These are phyloP conservation scores for Domatiomyces globalis DNA, from an alignment of 2,329 filamentous ascomycete species.

Conservation along the genomic window DNA sequence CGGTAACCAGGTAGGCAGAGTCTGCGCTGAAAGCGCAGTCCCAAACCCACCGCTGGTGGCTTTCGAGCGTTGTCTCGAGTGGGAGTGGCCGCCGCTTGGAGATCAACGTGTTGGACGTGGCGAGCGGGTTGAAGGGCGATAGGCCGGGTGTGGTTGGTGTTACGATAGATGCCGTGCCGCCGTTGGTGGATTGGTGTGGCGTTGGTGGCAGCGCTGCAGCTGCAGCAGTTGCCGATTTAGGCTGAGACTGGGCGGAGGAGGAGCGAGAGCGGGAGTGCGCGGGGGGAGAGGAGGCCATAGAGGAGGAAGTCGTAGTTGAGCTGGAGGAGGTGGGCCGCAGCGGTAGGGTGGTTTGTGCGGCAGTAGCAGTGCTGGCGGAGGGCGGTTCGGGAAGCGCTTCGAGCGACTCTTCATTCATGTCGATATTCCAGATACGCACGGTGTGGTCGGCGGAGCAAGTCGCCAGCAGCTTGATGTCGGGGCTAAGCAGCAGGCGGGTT, in stretches of 20 bases:
- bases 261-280: background rate
- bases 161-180: background rate
- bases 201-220: constrained; percentile 1
- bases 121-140: constrained; percentile 1
- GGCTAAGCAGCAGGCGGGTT: constrained; percentile 77
- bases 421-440: constrained; percentile 91
- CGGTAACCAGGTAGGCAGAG: constrained; percentile 82
- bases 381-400: constrained; percentile 10
- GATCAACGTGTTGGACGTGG: constrained; percentile 9
- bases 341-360: background rate
- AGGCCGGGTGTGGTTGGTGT: background rate
- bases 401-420: constrained; percentile 43
- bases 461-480: constrained; percentile 84
- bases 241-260: background rate
- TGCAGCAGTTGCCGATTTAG: constrained; percentile 1
- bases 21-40: constrained; percentile 92
- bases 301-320: background rate
- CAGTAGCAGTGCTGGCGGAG: background rate
- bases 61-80: constrained; percentile 72
- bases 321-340: background rate
- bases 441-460: constrained; percentile 91
- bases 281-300: background rate
- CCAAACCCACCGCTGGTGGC: constrained; percentile 94
- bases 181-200: background rate
- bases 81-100: constrained; percentile 39